phyloP scores from a whole-genome alignment of 2,329 filamentous ascomycete species.

The Xylariales sp. region DNA sequence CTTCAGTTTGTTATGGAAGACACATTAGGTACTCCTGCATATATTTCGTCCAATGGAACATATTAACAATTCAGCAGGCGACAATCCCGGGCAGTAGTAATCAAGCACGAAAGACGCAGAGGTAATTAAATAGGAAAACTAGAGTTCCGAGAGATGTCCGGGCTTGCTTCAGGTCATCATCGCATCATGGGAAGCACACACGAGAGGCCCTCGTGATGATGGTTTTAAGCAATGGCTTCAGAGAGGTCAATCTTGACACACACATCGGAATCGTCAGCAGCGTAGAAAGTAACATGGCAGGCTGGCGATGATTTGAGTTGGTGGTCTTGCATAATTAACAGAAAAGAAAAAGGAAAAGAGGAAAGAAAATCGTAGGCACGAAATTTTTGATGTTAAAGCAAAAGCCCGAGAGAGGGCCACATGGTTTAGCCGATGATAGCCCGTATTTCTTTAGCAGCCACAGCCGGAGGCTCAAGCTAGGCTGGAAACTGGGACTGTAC shows the following conservation, averaged over 20 bases:
- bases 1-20: too few species aligned
- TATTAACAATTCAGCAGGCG: too few species aligned
- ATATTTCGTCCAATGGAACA: too few species aligned
- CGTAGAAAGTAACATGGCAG: slow-evolving; percentile 26
- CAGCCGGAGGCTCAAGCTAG: too few species aligned
- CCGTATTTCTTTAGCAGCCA: too few species aligned
- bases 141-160: slow-evolving; percentile 51
- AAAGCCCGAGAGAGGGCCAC: neutral
- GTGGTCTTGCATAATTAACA: slow-evolving; percentile 36
- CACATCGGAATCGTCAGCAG: slow-evolving; percentile 48
- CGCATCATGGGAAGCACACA: slow-evolving; percentile 57
- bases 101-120: too few species aligned
- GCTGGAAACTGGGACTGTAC: too few species aligned
- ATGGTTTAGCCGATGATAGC: neutral
- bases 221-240: slow-evolving; percentile 61
- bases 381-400: slow-evolving; percentile 10
- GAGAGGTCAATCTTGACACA: slow-evolving; percentile 53
- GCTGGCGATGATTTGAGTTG: slow-evolving; percentile 39
- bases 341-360: slow-evolving; percentile 20
- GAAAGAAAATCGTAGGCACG: slow-evolving; percentile 3
- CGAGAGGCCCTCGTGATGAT: slow-evolving; percentile 63
- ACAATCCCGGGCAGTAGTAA: too few species aligned
- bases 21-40: too few species aligned
- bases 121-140: too few species aligned
- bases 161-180: slow-evolving; percentile 64